Base-by-base conservation (phyloP, 1,284 basidiomycete species). In the Cutaneotrichosporon cutaneum region DNA sequence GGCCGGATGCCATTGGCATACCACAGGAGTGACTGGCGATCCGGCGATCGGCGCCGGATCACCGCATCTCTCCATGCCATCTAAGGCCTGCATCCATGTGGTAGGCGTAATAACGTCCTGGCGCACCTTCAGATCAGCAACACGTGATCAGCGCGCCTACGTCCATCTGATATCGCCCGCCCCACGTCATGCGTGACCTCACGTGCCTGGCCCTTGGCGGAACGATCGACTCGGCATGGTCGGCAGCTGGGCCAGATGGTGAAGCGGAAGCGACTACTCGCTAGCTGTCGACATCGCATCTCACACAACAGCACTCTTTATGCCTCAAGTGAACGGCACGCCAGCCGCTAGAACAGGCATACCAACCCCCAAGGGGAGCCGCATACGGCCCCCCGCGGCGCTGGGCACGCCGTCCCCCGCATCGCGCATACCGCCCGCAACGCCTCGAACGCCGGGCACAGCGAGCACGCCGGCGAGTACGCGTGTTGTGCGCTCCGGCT, bases 1-100 rank as follows among this genome's bases (percentile, higher is more conserved):
- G 39, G 5, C 39, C 39, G 39, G 39, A 42, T n/a, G 8, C 3
- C 18, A 5, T 42, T 6, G 4, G 16, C 18, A 42, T 42, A 18
- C 39, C 39, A 18, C 18, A 8, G 39, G 18, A 16, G 3, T 18
- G 18, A 0, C 16, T n/a, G 16, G 39, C 18, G 7, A 42, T n/a
- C 51, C 27, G 51, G 27, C 11, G 32, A 30, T 53, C 51, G 51
- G 51, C 51, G 51, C 51, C 51, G 51, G 51, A 53, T 36, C 27
- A 9, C 51, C 27, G n/a, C 36, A 21, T 18, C 22, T 16, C 24
- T 26, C n/a, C n/a, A n/a, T 48, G 21, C 2, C 8, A 26, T 4
- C 6, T 4, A 6, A 30, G 30, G 30, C 30, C 30, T 9, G 30
- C 30, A 30, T 9, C 30, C 30, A 5, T 30, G 30, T 30, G 30